phyloP scores from a whole-genome alignment of 2,329 filamentous ascomycete genomes.

The Emmonsia crescens region DNA sequence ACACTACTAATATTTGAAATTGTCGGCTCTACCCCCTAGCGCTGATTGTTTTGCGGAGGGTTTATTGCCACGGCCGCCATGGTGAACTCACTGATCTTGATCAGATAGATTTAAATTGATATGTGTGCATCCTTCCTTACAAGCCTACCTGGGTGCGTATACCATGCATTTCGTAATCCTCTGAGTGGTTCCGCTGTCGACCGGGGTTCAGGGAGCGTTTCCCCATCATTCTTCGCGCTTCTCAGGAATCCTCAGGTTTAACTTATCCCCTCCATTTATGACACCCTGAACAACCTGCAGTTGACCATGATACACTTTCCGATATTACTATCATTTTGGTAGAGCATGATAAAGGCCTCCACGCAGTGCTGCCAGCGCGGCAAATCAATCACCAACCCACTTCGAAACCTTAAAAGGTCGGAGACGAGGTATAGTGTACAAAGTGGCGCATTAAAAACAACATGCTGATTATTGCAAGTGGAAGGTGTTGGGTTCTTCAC shows the following conservation, averaged over 20 bases:
- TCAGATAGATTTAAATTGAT: not conserved
- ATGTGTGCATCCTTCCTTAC: too few species aligned
- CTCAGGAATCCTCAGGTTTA: not conserved
- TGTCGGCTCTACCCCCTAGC: not conserved
- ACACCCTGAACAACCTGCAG: not conserved
- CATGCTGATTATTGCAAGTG: slow-evolving; percentile 90
- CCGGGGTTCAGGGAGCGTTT: too few species aligned
- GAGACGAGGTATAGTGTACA: too few species aligned
- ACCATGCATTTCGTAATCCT: too few species aligned
- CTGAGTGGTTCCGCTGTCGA: too few species aligned
- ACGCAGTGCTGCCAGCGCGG: not conserved
- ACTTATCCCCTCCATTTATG: not conserved
- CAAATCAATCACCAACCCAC: slow-evolving; percentile 8
- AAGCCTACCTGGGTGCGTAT: too few species aligned
- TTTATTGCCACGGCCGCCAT: not conserved
- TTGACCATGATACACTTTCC: not conserved
- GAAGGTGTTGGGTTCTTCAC: slow-evolving; percentile 41
- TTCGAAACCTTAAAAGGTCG: slow-evolving; percentile 71
- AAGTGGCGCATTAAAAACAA: slow-evolving; percentile 53
- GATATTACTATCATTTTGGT: not conserved
- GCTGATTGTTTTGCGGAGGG: not conserved
- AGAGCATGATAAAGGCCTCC: not conserved
- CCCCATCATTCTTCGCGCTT: not conserved
- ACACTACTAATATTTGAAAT: too few species aligned
- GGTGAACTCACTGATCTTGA: not conserved